These are phyloP conservation scores for Oldenlandia corymbosa DNA, from an alignment of 257 asterid genomes.

Conservation along the genomic window DNA sequence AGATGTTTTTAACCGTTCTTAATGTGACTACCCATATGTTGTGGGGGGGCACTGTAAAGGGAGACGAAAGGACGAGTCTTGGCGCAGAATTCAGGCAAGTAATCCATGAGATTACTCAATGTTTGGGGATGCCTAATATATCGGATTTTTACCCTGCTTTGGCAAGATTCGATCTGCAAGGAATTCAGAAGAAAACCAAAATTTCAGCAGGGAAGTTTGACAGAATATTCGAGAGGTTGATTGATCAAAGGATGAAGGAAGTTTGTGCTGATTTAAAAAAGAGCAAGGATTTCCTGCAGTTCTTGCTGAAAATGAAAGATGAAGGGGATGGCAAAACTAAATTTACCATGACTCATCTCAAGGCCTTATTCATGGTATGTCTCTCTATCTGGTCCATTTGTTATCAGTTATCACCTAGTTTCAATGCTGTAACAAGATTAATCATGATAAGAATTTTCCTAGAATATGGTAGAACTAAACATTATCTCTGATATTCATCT, in stretches of 20 bases:
- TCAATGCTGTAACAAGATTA: no score
- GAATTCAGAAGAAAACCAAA: conserved; percentile 48
- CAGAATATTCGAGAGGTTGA: conserved; percentile 43
- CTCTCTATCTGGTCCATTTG: not conserved
- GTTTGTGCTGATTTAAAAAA: conserved; percentile 10
- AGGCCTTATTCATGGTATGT: conserved; percentile 71
- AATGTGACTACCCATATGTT: conserved; percentile 74
- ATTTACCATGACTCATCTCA: conserved; percentile 53
- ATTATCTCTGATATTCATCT: no score
- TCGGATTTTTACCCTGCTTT: conserved; percentile 65
- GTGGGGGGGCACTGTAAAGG: conserved; percentile 71
- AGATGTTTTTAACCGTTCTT: conserved; percentile 54
- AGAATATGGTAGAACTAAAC: no score
- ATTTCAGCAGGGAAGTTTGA: conserved; percentile 42
- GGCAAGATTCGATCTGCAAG: conserved; percentile 65
- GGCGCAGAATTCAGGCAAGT: conserved; percentile 57
- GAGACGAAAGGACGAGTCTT: conserved; percentile 41
- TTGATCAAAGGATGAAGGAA: conserved; percentile 35
- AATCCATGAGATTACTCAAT: conserved; percentile 43
- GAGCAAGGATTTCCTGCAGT: conserved; percentile 57
- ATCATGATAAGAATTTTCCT: no score
- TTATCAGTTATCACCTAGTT: no score
- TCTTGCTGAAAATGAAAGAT: conserved; percentile 45
- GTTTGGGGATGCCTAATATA: conserved; percentile 52
- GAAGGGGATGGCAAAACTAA: conserved; percentile 44